phyloP scores from a whole-genome alignment of 2,329 filamentous ascomycete genomes.

The Hymenoscyphus infarciens region DNA sequence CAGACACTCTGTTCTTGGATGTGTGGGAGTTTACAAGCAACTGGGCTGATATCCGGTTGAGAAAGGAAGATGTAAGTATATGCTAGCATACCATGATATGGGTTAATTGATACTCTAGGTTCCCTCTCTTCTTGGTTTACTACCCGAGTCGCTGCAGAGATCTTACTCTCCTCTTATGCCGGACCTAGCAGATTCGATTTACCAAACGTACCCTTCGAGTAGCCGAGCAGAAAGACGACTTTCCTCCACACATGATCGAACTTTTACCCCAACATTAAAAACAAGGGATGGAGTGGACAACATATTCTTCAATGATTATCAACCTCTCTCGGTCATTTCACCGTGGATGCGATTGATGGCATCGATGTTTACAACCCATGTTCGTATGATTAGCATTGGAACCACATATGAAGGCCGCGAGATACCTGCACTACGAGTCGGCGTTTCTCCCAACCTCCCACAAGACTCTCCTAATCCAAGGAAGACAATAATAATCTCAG shows the following conservation, averaged over 20 bases:
- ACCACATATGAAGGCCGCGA: conserved; percentile 82
- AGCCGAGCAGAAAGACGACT: conserved; percentile 24
- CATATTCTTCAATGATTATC: conserved; percentile 90
- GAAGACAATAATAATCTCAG: conserved; percentile 77
- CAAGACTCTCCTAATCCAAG: conserved; percentile 47
- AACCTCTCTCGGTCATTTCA: conserved; percentile 71
- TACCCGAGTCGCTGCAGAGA: conserved; percentile 69
- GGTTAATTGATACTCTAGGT: conserved; percentile 41
- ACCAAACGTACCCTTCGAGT: conserved; percentile 61
- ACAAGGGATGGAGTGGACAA: conserved; percentile 50
- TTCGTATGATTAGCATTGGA: conserved; percentile 72
- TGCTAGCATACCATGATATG: not conserved
- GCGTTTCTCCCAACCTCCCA: conserved; percentile 51
- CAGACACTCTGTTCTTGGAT: conserved; percentile 75
- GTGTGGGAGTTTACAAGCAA: conserved; percentile 82
- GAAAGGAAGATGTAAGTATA: conserved; percentile 64
- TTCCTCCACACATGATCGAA: conserved; percentile 25
- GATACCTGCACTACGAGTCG: conserved; percentile 77
- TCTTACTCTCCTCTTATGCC: conserved; percentile 74
- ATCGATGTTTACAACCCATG: conserved; percentile 83
- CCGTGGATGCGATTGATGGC: conserved; percentile 89
- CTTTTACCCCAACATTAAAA: conserved; percentile 34
- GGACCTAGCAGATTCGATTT: conserved; percentile 73
- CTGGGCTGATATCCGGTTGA: conserved; percentile 80
- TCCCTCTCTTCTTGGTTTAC: conserved; percentile 70